These are phyloP conservation scores for Lasiodiplodia hormozganensis DNA, from an alignment of 2,329 filamentous ascomycete genomes.

Conservation along the genomic window DNA sequence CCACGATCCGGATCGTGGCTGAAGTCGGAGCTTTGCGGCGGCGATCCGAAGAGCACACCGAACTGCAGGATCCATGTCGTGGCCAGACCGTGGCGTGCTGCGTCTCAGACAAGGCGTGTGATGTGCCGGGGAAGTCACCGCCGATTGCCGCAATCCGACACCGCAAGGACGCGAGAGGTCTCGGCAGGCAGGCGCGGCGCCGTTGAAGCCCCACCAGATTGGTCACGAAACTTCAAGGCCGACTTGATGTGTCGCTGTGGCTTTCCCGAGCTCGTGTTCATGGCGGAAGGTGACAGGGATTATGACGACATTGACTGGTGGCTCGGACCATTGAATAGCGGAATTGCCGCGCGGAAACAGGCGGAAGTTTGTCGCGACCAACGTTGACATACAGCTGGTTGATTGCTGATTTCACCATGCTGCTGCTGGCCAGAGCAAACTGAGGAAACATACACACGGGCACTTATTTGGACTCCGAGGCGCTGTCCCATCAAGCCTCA, in stretches of 20 bases:
- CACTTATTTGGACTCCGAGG: no score
- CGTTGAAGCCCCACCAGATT: not conserved
- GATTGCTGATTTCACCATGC: not conserved
- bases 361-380: not conserved
- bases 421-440: not conserved
- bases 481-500: not conserved
- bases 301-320: not conserved
- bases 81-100: not conserved
- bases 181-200: not conserved
- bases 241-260: not conserved
- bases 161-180: no score
- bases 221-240: not conserved
- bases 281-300: not conserved
- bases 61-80: not conserved
- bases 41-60: not conserved
- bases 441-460: not conserved
- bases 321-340: not conserved
- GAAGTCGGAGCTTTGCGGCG: not conserved
- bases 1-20: not conserved
- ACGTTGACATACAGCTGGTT: not conserved
- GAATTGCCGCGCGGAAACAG: not conserved
- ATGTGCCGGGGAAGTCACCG: not conserved
- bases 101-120: not conserved
- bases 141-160: not conserved
- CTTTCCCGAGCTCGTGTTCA: not conserved